Percentiles rank a stretch among this genome's conserved stretches.
Conservation (phyloP, 768 basidiomycete species). For the Macrolepiota albuminosa region DNA sequence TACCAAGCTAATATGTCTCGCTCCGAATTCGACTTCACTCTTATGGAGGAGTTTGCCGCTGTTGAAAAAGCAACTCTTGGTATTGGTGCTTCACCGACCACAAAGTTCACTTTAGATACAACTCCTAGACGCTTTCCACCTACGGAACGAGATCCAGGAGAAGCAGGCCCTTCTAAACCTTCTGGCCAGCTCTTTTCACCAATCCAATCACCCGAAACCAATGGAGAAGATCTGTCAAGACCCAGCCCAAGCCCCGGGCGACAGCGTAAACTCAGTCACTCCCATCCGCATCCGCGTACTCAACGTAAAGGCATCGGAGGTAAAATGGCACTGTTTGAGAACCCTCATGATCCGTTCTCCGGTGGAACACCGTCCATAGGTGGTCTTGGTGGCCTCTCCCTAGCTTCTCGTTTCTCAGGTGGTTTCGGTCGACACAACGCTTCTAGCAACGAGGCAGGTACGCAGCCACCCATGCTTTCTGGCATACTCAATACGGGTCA, state of each 20-base stretch:
- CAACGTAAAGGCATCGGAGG: slow-evolving; percentile 59
- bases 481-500: slow-evolving; percentile 51
- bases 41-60: slow-evolving; percentile 73
- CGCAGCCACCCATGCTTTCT: not conserved
- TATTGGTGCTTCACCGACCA: slow-evolving; percentile 52
- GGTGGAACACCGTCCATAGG: slow-evolving; percentile 8
- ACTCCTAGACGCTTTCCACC: slow-evolving; percentile 5
- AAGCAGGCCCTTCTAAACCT: slow-evolving; percentile 11
- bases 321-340: slow-evolving; percentile 91
- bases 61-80: slow-evolving; percentile 67
- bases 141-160: not conserved
- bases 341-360: slow-evolving; percentile 41
- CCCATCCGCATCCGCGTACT: slow-evolving; percentile 61
- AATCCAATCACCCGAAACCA: slow-evolving; percentile 1
- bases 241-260: slow-evolving; percentile 27
- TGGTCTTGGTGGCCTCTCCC: not conserved
- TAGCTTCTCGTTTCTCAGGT: slow-evolving; percentile 15
- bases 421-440: slow-evolving; percentile 20
- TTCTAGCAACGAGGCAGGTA: not conserved
- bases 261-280: slow-evolving; percentile 86
- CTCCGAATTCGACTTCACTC: slow-evolving; percentile 64
- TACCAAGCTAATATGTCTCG: slow-evolving; percentile 60
- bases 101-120: slow-evolving; percentile 32
- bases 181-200: not conserved
- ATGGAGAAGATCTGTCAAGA: slow-evolving; percentile 7